Base-by-base conservation (phyloP, 371 early-diverging fungal species). In the Entomophthora muscae region DNA sequence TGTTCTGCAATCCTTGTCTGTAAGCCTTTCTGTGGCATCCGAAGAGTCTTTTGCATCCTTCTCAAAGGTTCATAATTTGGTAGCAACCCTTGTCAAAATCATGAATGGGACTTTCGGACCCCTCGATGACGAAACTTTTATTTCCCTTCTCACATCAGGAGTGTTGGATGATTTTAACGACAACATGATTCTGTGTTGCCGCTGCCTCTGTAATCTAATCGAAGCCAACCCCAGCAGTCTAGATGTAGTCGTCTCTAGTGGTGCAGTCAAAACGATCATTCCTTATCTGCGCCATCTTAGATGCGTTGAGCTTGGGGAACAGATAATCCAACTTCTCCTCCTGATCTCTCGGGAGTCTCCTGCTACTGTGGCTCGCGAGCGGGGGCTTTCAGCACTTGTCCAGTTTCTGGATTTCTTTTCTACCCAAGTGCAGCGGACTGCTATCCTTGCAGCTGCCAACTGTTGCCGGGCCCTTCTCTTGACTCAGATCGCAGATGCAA, bases 221-320 rank as follows among this genome's bases (percentile, higher is more conserved):
- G 94, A 93, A 67, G 94, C 89, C 1, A 79, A 86, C 68, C 94
- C 94, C 0, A 73, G 81, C 0, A 73, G 85, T 1, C 73, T 82
- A 5, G 74, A 78, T 0, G 75, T 75, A n/a, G 71, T 87, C 42
- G 80, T 86, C 1, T 79, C 82, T n/a, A 76, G 80, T 51, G 85
- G 84, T 1, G 88, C 84, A 0, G 77, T 91, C 0, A 71, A 75
- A 26, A 83, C 84, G 0, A 75, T 95, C 3, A 85, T 90, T 53
- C 73, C 76, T 32, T 88, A 90, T 66, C 71, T 93, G 26, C 74
- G 79, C 58, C 83, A 86, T 42, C 84, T 95, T 54, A 86, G 91
- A 67, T 91, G 88, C 65, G 91, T 93, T 58, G 93, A 95, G 64
- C 72, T 93, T 57, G 95, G 93, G 0, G 95, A 95, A 67, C 86